Evolutionary conservation across 495 filamentous ascomycete genomes (phyloP), one percentile per base, ranked within the genome.

Genomic region (Aspergillus homomorphus): DNA sequence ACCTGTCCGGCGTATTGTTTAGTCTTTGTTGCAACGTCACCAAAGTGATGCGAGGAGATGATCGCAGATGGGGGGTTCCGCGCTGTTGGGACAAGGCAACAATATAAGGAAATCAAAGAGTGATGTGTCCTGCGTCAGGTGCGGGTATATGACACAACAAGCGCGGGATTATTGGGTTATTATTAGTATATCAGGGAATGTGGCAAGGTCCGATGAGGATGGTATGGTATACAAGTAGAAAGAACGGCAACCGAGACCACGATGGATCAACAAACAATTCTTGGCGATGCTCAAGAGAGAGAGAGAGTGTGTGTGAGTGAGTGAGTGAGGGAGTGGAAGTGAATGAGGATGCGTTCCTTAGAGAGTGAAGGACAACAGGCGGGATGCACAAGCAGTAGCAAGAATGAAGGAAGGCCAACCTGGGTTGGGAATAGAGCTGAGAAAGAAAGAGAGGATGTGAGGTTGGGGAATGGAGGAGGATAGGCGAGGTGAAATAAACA

Each of bases 401-500:
- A 52, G 63, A 66, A 61, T 64, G 62, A 65, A 65, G 62, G 65
- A 65, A 52, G 51, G 60, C 57, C 45, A 43, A 55, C 54, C 45
- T 58, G 42, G 46, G 54, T 45, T 59, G 51, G 41, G 58, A 54
- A 53, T 38, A 52, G 52, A 52, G 41, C 30, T 50, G 26, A 54
- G 57, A 53, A 52, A 53, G 44, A 63, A 48, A 42, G 51, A 43
- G 19, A 50, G 53, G 56, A 53, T 50, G 48, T 54, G 57, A 54
- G 63, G 60, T 62, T 63, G 66, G 67, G 66, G 60, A 61, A 66
- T 63, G 64, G 64, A 63, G 64, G 66, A 65, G 66, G 61, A 56
- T 22, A 45, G 48, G 20, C 59, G 61, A 62, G 61, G 49, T 69
- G 67, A 77, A 77, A 77, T 77, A 77, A 77, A 75, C 74, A 77